These are phyloP conservation scores for Hygrocybe coccinea DNA, from an alignment of 768 basidiomycete species.

Conservation along the genomic window DNA sequence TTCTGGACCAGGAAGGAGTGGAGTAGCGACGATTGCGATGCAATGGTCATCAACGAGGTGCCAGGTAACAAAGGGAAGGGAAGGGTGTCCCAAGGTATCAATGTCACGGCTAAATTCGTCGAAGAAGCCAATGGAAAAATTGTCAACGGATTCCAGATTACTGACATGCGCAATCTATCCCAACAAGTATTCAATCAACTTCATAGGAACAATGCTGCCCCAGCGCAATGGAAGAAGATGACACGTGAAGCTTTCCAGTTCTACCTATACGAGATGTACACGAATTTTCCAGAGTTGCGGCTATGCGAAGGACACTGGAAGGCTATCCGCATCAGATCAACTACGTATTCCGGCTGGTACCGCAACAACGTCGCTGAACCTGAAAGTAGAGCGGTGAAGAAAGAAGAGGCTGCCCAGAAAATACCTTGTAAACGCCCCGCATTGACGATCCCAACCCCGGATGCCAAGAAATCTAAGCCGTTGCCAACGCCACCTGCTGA, in stretches of 20 bases:
- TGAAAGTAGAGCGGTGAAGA: background rate
- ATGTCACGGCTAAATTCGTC: background rate
- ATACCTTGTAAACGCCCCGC: background rate
- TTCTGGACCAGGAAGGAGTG: background rate
- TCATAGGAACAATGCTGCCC: background rate
- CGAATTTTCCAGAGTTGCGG: constrained; percentile 6
- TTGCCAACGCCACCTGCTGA: background rate
- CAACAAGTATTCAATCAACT: background rate
- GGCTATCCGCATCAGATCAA: constrained; percentile 1
- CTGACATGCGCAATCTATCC: background rate
- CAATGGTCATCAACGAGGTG: background rate
- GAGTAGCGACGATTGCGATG: background rate
- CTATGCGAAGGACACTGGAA: constrained; percentile 13
- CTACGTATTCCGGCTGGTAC: constrained; percentile 6
- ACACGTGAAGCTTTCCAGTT: background rate
- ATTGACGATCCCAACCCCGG: background rate
- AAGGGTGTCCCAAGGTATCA: background rate
- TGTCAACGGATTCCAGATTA: background rate
- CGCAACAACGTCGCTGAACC: background rate
- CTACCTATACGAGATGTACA: constrained; percentile 2
- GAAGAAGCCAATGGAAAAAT: background rate
- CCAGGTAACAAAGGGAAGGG: background rate
- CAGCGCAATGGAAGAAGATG: background rate
- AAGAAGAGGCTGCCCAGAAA: background rate
- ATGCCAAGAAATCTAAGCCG: background rate